Evolutionary conservation across 2,329 filamentous ascomycete species (phyloP).

Genomic region (Lasiodiplodia hormozganensis): DNA sequence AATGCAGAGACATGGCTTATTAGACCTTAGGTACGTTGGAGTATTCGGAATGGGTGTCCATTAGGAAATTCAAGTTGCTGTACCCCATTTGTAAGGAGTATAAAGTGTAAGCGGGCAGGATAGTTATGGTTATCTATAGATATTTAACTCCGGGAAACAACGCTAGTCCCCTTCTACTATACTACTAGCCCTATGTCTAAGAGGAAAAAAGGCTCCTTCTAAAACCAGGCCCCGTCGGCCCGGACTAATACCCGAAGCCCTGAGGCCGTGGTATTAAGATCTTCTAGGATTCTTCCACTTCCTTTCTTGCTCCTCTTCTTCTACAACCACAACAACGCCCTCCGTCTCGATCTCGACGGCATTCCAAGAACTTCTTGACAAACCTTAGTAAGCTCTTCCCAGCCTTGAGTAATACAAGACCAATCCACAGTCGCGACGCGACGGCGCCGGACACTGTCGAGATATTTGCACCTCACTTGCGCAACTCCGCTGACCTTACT

Average conservation of each 20-base stretch:
- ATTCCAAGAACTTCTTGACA: not conserved
- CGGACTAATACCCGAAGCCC: not conserved
- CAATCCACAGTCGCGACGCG: not conserved
- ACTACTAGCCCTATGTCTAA: not conserved
- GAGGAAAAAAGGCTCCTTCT: not conserved
- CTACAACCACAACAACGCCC: not conserved
- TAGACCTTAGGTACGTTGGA: not conserved
- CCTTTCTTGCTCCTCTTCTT: not conserved
- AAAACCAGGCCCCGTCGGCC: not conserved
- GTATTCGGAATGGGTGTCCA: not conserved
- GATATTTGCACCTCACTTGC: too few relatives aligned
- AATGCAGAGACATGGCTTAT: not conserved
- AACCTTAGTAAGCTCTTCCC: not conserved
- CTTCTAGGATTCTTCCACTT: not conserved
- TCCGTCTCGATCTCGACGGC: not conserved
- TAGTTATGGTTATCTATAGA: not conserved
- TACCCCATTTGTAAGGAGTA: not conserved
- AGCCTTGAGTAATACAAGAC: not conserved
- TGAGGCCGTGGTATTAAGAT: not conserved
- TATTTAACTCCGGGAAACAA: not conserved
- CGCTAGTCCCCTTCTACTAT: not conserved
- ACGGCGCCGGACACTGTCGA: too few relatives aligned
- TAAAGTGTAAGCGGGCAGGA: not conserved
- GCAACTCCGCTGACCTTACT: too few relatives aligned
- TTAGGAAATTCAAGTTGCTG: not conserved